Evolutionary conservation across 768 basidiomycete genomes (phyloP).

Genomic region (Asterophora lycoperdoides): DNA sequence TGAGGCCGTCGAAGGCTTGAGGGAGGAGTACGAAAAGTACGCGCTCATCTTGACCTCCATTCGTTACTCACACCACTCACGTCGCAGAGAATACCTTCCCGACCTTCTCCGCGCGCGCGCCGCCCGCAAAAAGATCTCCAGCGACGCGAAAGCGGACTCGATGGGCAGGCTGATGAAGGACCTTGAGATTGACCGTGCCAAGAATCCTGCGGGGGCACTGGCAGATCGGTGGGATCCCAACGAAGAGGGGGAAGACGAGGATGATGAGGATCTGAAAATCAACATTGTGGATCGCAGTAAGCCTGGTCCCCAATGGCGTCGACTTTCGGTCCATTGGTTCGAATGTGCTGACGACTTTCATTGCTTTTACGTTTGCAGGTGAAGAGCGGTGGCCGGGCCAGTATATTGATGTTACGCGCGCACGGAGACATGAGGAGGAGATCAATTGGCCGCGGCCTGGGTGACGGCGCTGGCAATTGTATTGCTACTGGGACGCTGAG

Average conservation of each 20-base stretch:
- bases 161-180: slow-evolving; percentile 77
- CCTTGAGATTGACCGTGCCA: slow-evolving; percentile 65
- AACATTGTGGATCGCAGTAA: slow-evolving; percentile 71
- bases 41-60: slow-evolving; percentile 16
- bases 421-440: slow-evolving; percentile 49
- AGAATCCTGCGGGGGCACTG: slow-evolving; percentile 52
- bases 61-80: slow-evolving; percentile 2
- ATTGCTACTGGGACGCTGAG: neutral
- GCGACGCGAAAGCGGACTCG: slow-evolving; percentile 69
- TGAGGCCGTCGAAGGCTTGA: slow-evolving; percentile 81
- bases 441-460: slow-evolving; percentile 73
- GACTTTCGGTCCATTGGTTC: too few species aligned
- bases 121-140: slow-evolving; percentile 58
- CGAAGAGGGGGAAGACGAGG: slow-evolving; percentile 51
- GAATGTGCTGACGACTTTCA: slow-evolving; percentile 5
- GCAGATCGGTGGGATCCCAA: slow-evolving; percentile 62
- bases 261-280: slow-evolving; percentile 47
- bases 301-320: slow-evolving; percentile 23
- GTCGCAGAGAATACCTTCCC: slow-evolving; percentile 79
- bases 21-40: slow-evolving; percentile 86
- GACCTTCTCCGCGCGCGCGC: slow-evolving; percentile 74
- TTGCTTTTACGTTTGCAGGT: slow-evolving; percentile 33
- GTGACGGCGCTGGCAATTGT: slow-evolving; percentile 19
- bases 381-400: slow-evolving; percentile 69
- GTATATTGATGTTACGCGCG: slow-evolving; percentile 70